phyloP scores from a whole-genome alignment of 148 eudicot genomes.

The Cornus florida region DNA sequence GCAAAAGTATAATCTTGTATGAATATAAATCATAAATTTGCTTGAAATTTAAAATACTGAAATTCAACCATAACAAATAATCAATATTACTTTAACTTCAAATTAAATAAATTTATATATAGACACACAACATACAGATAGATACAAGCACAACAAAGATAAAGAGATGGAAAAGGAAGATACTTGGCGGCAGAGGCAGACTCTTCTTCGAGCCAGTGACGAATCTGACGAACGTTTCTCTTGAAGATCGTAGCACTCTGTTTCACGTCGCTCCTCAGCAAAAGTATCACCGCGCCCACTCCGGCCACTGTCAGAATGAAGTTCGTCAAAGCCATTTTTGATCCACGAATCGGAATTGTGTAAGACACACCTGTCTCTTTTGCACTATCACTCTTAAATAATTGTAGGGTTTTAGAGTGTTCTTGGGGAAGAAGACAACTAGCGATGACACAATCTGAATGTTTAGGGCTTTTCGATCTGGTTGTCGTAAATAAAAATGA shows the following conservation, averaged over 20 bases:
- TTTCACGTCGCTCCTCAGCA: slow-evolving; percentile 76
- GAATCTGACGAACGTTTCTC: slow-evolving; percentile 77
- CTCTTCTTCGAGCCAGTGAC: slow-evolving; percentile 86
- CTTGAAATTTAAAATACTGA: not conserved
- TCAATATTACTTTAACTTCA: not conserved
- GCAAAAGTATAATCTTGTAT: not conserved
- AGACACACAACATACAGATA: not conserved
- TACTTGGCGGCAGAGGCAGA: slow-evolving; percentile 73
- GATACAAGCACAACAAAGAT: not conserved
- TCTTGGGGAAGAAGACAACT: not conserved
- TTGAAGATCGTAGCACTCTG: slow-evolving; percentile 71
- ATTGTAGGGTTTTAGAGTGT: not conserved
- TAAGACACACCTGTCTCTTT: no score
- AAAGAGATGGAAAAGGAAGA: not conserved
- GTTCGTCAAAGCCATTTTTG: slow-evolving; percentile 74
- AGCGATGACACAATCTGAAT: not conserved
- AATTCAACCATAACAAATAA: not conserved
- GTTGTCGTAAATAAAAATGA: no score
- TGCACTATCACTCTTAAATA: no score
- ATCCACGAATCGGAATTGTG: not conserved
- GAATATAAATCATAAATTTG: no score
- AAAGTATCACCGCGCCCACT: slow-evolving; percentile 68
- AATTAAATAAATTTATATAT: not conserved
- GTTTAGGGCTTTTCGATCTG: no score
- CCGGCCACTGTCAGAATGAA: slow-evolving; percentile 77